Evolutionary conservation across 495 filamentous ascomycete species (phyloP).

Genomic region (Aspergillus heteromorphus): DNA sequence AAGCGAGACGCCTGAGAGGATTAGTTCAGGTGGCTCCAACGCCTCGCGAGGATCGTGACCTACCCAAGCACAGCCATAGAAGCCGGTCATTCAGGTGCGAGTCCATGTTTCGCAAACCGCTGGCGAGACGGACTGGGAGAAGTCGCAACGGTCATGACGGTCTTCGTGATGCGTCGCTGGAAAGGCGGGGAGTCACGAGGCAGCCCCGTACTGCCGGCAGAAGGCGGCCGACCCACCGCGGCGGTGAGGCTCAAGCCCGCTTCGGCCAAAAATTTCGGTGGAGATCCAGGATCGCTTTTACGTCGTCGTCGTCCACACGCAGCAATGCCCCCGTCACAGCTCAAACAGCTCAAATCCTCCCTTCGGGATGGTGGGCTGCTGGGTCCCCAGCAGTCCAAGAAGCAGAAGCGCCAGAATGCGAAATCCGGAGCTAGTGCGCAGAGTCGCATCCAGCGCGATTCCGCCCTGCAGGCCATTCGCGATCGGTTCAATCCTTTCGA

Average conservation of each 20-base stretch:
- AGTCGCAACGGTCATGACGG: too few species aligned
- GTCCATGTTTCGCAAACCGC: conserved; percentile 24
- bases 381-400: conserved; percentile 85
- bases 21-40: neutral
- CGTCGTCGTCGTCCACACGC: conserved; percentile 8
- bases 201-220: conserved; percentile 21
- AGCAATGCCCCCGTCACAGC: conserved; percentile 87
- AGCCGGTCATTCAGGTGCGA: conserved; percentile 37
- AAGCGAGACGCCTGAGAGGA: conserved; percentile 34
- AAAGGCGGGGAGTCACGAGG: conserved; percentile 28
- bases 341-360: conserved; percentile 90
- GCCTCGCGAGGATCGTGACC: neutral
- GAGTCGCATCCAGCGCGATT: conserved; percentile 66
- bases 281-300: conserved; percentile 4
- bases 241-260: conserved; percentile 29
- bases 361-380: conserved; percentile 81
- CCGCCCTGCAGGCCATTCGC: conserved; percentile 74
- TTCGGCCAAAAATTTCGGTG: conserved; percentile 22
- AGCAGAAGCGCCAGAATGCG: conserved; percentile 71
- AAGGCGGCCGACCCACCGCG: conserved; percentile 23
- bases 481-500: conserved; percentile 98
- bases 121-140: neutral
- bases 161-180: neutral
- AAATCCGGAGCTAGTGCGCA: conserved; percentile 55
- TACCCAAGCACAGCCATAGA: conserved; percentile 44